Evolutionary conservation across 2,329 filamentous ascomycete species (phyloP), one percentile per base, ranked within the genome.

Genomic region (Paecilomyces variotii): DNA sequence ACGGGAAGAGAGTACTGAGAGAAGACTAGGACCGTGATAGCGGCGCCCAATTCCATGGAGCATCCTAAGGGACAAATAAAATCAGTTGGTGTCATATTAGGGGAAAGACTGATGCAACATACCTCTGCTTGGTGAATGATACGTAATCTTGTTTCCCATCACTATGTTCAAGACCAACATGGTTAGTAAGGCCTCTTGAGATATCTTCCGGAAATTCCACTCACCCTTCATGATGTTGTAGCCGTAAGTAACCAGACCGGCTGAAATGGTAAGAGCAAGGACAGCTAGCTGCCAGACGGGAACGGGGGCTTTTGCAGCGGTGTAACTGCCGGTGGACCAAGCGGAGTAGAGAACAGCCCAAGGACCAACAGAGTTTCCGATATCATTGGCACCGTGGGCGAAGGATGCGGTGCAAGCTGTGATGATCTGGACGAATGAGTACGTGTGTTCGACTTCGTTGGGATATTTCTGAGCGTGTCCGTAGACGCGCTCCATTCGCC

Each of bases 141-240:
- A 88, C 59, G 87, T 90, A 72, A 89, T 86, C 75, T 88, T 88
- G 80, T 91, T 91, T 56, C 88, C 88, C 87, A 91, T 14, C n/a
- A 35, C 2, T n/a, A 10, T 32, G 4, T 30, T 32, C 30, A 2
- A 32, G 11, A 32, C 1, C 5, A 32, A 32, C 11, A 10, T 10
- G 7, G 11, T 32, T 10, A 32, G 30, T 11, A 32, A 32, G 11
- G 30, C 30, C 2, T 10, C 6, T 1, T 32, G 1, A 11, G 9
- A 32, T 32, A 32, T 1, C 30, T 10, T 7, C 1, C 1, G 11
- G 7, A 32, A 10, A 32, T 32, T 2, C 2, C 30, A 63, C 80
- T 72, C 75, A 85, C 83, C 85, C 78, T 89, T 90, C 87, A 91
- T 91, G 76, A 91, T 91, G 79, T 91, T 90, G 78, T 90, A 91